Evolutionary conservation across 2,329 filamentous ascomycete genomes (phyloP), one percentile per base, ranked within the genome.

Genomic region (Fusarium sp.): DNA sequence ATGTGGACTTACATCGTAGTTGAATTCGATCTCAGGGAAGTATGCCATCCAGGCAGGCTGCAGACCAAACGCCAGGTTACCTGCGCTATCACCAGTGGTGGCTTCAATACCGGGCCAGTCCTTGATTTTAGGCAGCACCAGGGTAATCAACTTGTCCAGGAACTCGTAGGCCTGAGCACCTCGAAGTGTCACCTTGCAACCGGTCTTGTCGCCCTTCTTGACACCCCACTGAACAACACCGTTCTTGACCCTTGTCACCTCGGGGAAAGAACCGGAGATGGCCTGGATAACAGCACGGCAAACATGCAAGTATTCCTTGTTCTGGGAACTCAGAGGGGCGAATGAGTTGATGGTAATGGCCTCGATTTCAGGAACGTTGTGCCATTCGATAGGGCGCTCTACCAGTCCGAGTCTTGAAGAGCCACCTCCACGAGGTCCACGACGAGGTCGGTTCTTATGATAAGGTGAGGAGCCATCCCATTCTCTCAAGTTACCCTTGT

Each of bases 401-500:
- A 97, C 78, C 66, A 94, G 83, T 70, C 89, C 86, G 73, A 97
- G 83, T 55, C 88, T 86, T 69, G 93, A 89, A 7, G 81, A 82
- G 53, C 79, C 78, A 70, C 90, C 88, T 71, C 96, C 96, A 76
- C 95, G 88, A 8, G 96, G 96, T 2, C 91, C 93, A 70, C 96
- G 91, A 71, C 93, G 88, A 7, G 93, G 92, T 75, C 96, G 88
- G 81, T 97, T 97, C 84, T 94, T 93, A 85, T 94, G 94, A 83
- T 99, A 99, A 4, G 95, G 96, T 10, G 93, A 97, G 55, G 91
- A 92, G 74, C 91, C 94, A 65, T 95, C 92, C 96, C 96, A 99
- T 75, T 87, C 83, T 61, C 96, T 89, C 74, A 98, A 84, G 68
- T 93, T 90, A 65, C 93, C 88, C 67, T 85, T 82, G 57, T 75